phyloP scores from a whole-genome alignment of 208 protist species.

The Leishmania braziliensis region DNA sequence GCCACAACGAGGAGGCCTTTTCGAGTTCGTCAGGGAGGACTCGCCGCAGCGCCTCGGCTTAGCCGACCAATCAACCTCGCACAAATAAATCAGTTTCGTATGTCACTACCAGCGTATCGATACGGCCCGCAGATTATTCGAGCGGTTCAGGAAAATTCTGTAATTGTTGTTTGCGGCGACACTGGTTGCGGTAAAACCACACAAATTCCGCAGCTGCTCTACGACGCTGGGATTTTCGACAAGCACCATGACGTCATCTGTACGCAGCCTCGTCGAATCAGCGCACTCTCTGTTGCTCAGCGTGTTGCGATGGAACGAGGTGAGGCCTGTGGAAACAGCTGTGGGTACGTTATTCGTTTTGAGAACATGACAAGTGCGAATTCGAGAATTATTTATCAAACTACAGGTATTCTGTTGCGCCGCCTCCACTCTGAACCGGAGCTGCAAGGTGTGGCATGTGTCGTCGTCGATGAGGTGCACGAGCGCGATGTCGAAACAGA shows the following conservation, averaged over 20 bases:
- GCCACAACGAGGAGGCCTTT: conserved; percentile 33
- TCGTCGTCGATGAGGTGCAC: conserved; percentile 91
- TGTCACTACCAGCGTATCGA: conserved; percentile 59
- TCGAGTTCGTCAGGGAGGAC: conserved; percentile 40
- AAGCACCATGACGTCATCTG: conserved; percentile 71
- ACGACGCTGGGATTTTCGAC: conserved; percentile 67
- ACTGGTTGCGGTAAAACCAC: conserved; percentile 98
- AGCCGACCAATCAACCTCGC: conserved; percentile 14
- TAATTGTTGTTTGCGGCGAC: conserved; percentile 94
- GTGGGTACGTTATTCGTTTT: conserved; percentile 91
- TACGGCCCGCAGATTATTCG: conserved; percentile 58
- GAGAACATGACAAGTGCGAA: conserved; percentile 71
- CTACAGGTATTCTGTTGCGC: conserved; percentile 97
- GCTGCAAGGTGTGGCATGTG: conserved; percentile 77
- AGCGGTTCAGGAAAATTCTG: conserved; percentile 57
- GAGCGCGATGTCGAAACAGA: conserved; percentile 88
- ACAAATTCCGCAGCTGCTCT: conserved; percentile 90
- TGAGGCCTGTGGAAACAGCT: conserved; percentile 81
- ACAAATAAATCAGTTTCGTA: conserved; percentile 60
- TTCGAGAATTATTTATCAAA: conserved; percentile 98
- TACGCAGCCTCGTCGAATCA: conserved; percentile 91
- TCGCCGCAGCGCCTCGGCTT: conserved; percentile 33
- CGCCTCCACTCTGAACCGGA: conserved; percentile 95
- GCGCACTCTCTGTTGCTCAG: conserved; percentile 88
- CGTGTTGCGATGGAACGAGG: conserved; percentile 88